phyloP scores from a whole-genome alignment of 1,284 basidiomycete genomes.

The Moniliophthora roreri region DNA sequence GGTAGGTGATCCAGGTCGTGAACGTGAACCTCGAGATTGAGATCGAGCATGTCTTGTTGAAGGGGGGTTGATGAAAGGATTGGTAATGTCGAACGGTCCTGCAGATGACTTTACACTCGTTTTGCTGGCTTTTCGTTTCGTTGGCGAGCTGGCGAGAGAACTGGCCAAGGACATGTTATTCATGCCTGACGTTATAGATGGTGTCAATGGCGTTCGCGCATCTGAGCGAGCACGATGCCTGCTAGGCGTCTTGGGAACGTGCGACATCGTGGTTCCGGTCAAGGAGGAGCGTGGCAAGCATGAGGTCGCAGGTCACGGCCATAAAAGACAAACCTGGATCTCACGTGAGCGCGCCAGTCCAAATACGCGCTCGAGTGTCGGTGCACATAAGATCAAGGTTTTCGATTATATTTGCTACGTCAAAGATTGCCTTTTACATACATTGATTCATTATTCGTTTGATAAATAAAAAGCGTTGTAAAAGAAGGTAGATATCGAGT shows the following conservation, averaged over 20 bases:
- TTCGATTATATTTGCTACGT: too few relatives aligned
- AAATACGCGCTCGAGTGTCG: too few relatives aligned
- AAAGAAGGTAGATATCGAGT: too few relatives aligned
- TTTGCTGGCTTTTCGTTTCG: conserved; percentile 20
- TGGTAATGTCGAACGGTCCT: conserved; percentile 48
- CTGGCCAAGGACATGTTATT: conserved; percentile 50
- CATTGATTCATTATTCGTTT: too few relatives aligned
- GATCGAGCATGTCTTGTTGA: conserved; percentile 15
- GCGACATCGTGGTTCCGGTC: conserved; percentile 3
- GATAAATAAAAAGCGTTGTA: too few relatives aligned
- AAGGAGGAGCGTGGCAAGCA: conserved; percentile 1
- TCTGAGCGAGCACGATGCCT: conserved; percentile 67
- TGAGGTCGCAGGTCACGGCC: neutral
- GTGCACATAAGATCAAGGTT: too few relatives aligned
- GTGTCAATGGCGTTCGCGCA: conserved; percentile 70
- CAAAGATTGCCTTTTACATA: too few relatives aligned
- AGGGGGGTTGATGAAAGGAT: conserved; percentile 52
- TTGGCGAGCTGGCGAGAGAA: conserved; percentile 35
- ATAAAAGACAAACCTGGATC: neutral
- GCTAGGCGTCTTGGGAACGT: conserved; percentile 62
- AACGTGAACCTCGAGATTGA: conserved; percentile 36
- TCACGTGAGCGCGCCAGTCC: too few relatives aligned
- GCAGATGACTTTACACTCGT: conserved; percentile 29
- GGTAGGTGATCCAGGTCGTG: conserved; percentile 48
- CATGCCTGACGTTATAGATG: conserved; percentile 57